Evolutionary conservation across 345 rosid species (phyloP), one percentile per base, ranked within the genome.

Genomic region (Microthlaspi erraticum): DNA sequence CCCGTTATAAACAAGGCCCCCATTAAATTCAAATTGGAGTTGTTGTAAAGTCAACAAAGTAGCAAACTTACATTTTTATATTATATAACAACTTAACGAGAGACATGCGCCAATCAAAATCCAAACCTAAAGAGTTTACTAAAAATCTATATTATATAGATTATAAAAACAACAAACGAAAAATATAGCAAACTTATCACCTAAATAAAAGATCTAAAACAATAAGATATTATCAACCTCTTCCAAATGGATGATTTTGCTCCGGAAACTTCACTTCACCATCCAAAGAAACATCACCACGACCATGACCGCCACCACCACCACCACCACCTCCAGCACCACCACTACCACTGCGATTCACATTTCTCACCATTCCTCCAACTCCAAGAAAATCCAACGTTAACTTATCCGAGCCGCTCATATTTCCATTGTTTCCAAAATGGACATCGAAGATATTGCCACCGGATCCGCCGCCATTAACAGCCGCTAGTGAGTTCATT

Each of bases 361-460:
- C 77, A 54, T 70, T 84, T 72, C 87, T 82, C 52, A 80, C 78
- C 79, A 81, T 78, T 54, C 87, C 88, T 42, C 96, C 93, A 61
- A 90, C 96, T 4, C 96, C 96, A 11, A 90, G 88, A 76, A 90
- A 90, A 69, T 90, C 96, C 68, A 89, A 74, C 2, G 96, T 90
- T 69, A 87, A 66, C 68, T 84, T 86, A 62, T 87, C 93, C 4
- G 88, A 83, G 7, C 83, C 85, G 2, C 86, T 83, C 13, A 86
- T 77, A 74, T 44, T 60, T 44, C 42, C 64, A 63, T 55, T 75
- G 53, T 63, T 63, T 38, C 75, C 75, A 63, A 76, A 76, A 32
- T 64, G 41, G 14, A 63, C 49, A 41, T 76, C 71, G 61, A 76
- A 76, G 34, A 70, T 56, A 69, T 76, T 67, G 46, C 82, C 71